Conservation (phyloP, 176 grass and related monocot species). For the Juncus effusus region DNA sequence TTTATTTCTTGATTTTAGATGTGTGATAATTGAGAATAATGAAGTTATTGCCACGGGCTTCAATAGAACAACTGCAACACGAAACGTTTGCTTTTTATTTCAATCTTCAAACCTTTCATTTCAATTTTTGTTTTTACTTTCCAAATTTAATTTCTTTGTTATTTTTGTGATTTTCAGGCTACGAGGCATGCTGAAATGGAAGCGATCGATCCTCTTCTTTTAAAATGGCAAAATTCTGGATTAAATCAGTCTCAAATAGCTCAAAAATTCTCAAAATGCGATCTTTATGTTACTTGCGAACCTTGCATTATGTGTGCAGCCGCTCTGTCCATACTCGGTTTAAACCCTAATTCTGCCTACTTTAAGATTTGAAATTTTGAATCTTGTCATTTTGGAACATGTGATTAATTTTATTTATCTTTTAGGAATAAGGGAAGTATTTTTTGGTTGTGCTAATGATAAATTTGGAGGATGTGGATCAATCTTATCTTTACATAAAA, state of each 20-base stretch:
- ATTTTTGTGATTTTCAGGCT: constrained; percentile 40
- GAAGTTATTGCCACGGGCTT: constrained; percentile 68
- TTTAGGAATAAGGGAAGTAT: constrained; percentile 79
- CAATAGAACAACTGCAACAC: constrained; percentile 68
- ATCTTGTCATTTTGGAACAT: neutral
- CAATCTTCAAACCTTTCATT: neutral
- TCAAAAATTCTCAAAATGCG: constrained; percentile 63
- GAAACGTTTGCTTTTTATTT: constrained; percentile 36
- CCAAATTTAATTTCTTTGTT: neutral
- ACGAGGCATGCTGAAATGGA: constrained; percentile 98
- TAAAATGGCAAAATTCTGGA: constrained; percentile 67
- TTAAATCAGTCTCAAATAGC: constrained; percentile 55
- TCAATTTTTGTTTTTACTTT: neutral
- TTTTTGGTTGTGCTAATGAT: constrained; percentile 81
- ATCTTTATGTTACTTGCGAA: constrained; percentile 88
- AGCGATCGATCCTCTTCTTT: constrained; percentile 70
- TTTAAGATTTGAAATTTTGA: constrained; percentile 14
- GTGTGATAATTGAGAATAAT: constrained; percentile 76
- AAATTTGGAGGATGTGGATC: constrained; percentile 98
- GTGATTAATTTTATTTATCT: constrained; percentile 15
- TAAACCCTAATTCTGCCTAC: neutral
- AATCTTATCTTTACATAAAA: constrained; percentile 67
- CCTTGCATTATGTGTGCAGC: constrained; percentile 91
- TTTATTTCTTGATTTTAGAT: constrained; percentile 31
- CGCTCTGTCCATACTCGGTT: constrained; percentile 81